Percentiles rank a stretch among this genome's conserved stretches.
Conservation (phyloP, 441 rosid species). For the Eruca vesicaria region DNA sequence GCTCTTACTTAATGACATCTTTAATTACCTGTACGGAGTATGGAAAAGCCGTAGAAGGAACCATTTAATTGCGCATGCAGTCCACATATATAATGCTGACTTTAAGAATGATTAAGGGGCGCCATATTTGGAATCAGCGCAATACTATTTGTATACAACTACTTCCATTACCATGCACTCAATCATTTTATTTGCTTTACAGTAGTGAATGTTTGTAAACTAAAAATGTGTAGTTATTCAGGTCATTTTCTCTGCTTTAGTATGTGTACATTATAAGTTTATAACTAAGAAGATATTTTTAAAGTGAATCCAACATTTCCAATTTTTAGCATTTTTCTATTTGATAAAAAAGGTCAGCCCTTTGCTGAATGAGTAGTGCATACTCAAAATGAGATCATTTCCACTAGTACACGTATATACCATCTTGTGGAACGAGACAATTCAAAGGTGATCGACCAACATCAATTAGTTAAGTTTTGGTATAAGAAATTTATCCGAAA, state of each 20-base stretch:
- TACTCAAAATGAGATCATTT: too few species aligned
- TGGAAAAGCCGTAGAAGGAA: slow-evolving; percentile 32
- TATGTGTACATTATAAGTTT: neutral
- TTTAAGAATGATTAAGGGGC: slow-evolving; percentile 34
- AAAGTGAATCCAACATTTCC: neutral
- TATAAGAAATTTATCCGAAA: neutral
- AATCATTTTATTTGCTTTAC: slow-evolving; percentile 16
- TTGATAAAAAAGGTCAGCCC: neutral
- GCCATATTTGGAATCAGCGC: slow-evolving; percentile 32
- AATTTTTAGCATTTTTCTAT: neutral
- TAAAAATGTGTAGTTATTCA: neutral
- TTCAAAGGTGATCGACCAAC: neutral
- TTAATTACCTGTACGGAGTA: slow-evolving; percentile 32
- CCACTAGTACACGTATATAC: slow-evolving; percentile 14
- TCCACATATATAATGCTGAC: slow-evolving; percentile 8
- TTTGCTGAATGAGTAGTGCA: slow-evolving; percentile 7
- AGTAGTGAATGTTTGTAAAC: neutral
- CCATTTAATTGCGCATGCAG: slow-evolving; percentile 34
- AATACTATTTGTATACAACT: slow-evolving; percentile 21
- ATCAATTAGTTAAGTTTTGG: neutral
- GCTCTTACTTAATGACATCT: slow-evolving; percentile 7
- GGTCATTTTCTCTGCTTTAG: neutral
- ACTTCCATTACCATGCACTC: slow-evolving; percentile 25
- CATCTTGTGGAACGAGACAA: neutral
- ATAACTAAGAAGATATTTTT: neutral